These are phyloP conservation scores for Coccomyxa sp. DNA, from an alignment of 139 green algal species.

Conservation along the genomic window DNA sequence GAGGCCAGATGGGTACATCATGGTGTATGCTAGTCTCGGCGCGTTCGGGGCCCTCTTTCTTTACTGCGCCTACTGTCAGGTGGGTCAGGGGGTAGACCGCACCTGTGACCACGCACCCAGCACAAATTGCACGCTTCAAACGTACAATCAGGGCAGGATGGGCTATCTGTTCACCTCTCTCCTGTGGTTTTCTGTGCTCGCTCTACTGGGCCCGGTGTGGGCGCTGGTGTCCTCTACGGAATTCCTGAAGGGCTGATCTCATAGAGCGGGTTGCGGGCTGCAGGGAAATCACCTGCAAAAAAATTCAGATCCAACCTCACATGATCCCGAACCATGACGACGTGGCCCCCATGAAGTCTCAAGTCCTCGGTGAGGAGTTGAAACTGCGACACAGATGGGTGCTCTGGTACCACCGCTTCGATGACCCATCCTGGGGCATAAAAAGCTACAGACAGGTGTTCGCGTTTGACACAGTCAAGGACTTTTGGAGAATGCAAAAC, in stretches of 20 bases:
- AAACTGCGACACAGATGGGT: neutral
- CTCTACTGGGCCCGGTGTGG: neutral
- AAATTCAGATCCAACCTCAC: neutral
- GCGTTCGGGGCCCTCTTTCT: neutral
- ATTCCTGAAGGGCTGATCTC: neutral
- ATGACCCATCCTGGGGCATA: neutral
- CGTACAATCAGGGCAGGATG: neutral
- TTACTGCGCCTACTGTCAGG: neutral
- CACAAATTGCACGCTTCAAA: neutral
- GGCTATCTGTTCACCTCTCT: neutral
- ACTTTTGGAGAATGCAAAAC: neutral
- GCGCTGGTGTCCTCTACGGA: neutral
- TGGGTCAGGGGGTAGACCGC: neutral
- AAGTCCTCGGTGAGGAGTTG: neutral
- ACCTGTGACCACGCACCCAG: neutral
- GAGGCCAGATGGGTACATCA: neutral
- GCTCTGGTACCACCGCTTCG: neutral
- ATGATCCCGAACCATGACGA: neutral
- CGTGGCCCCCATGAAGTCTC: neutral
- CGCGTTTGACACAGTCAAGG: neutral
- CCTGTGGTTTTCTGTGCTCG: neutral
- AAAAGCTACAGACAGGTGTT: neutral
- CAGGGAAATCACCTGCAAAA: neutral
- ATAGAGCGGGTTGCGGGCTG: neutral
- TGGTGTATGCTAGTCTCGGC: neutral